Evolutionary conservation across 768 basidiomycete genomes (phyloP).

Genomic region (Astraeus odoratus): DNA sequence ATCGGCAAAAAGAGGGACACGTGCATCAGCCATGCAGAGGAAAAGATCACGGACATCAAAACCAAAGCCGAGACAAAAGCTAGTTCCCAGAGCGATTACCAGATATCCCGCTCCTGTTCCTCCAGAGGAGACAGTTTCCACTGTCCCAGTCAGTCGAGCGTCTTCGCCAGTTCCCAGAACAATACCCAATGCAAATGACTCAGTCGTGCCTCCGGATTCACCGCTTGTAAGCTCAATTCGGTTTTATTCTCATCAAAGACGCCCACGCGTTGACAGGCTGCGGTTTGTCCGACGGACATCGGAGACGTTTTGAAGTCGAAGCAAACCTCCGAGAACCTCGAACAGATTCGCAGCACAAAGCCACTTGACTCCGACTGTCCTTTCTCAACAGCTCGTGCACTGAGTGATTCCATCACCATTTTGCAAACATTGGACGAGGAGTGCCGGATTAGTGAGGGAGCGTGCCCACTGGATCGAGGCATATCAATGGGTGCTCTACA

Average conservation of each 20-base stretch:
- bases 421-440: too few relatives aligned
- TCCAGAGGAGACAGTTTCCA: background rate
- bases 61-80: conserved; percentile 1
- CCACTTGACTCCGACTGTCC: background rate
- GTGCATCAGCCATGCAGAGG: conserved; percentile 24
- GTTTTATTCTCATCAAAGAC: background rate
- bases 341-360: background rate
- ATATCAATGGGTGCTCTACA: background rate
- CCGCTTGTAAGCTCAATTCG: background rate
- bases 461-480: background rate
- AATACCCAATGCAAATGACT: background rate
- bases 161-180: background rate
- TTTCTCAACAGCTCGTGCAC: background rate
- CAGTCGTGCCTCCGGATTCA: background rate
- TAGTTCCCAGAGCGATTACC: background rate
- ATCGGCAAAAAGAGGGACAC: background rate
- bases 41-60: conserved; percentile 9
- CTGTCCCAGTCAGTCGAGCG: background rate
- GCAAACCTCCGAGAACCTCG: background rate
- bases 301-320: background rate
- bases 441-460: background rate
- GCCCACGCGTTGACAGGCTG: background rate
- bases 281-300: background rate
- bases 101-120: background rate
- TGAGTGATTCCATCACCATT: background rate